Base-by-base conservation (phyloP, 345 rosid genomes). In the Citropsis articulata region DNA sequence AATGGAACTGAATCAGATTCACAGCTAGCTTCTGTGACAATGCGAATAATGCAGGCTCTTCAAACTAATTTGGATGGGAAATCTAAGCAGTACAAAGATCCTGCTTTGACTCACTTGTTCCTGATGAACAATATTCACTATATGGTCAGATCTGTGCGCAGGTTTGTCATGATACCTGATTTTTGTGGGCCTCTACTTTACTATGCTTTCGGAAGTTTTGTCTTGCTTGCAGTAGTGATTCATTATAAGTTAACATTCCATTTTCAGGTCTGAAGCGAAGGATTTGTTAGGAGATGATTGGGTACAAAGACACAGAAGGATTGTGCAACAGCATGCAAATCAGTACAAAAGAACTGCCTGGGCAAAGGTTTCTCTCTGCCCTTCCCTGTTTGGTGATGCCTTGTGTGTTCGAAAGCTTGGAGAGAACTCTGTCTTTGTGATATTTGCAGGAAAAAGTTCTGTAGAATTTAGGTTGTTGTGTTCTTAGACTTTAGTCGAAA, bases 21-120 rank as follows among this genome's bases (percentile, higher is more conserved):
- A 66, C 95, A 96, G 84, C 85, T 96, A 73, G 97, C 97, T 71
- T 78, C 94, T 30, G 91, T 96, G 69, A 96, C 99, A 73, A 91
- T 94, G 97, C 86, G 88, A 79, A 94, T 96, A 73, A 96, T 96
- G 98, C 99, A 92, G 87, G 98, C 99, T n/a, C 99, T 96, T 89
- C 99, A 94, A 84, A 91, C 90, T 76, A 96, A 96, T 86, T 89
- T 96, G 83, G 97, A 92, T 71, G 98, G 92, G 57, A 96, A 94
- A 84, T 91, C 99, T 16, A 96, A 94, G 90, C 99, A 96, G 90
- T 94, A 94, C 80, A 90, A 73, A 84, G 99, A 96, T 82, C 89
- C 86, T 77, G 91, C 98, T 80, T 86, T 96, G 92, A 96, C 97
- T 24, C 91, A 94, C 79, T 85, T 96, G 78, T 96, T 96, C 83